These are phyloP conservation scores for Tulasnella sp. DNA, from an alignment of 768 basidiomycete genomes.

Conservation along the genomic window DNA sequence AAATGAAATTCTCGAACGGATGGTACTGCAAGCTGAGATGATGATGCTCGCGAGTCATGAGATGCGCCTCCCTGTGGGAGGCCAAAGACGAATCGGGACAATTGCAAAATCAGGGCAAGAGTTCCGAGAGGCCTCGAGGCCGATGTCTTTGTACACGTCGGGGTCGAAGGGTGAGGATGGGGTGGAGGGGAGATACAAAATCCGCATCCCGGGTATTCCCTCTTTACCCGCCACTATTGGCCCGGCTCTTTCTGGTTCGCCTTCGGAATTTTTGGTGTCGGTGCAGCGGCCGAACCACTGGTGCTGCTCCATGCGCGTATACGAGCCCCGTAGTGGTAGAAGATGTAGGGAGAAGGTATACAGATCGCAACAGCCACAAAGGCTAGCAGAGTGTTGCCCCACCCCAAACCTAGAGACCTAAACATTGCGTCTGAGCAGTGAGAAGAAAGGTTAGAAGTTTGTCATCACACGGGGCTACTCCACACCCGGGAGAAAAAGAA, in stretches of 20 bases:
- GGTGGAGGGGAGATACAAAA: neutral
- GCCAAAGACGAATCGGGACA: neutral
- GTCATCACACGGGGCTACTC: neutral
- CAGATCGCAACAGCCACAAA: slow-evolving; percentile 56
- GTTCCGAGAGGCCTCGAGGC: slow-evolving; percentile 5
- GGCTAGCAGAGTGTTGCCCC: slow-evolving; percentile 64
- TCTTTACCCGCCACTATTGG: neutral
- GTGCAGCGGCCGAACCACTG: neutral
- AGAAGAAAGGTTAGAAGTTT: neutral
- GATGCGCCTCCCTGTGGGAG: slow-evolving; percentile 4
- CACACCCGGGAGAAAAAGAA: slow-evolving; percentile 43
- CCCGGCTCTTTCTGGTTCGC: neutral
- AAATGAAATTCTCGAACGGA: slow-evolving; percentile 12
- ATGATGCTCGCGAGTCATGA: neutral
- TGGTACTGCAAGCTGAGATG: neutral
- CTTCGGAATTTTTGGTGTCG: neutral
- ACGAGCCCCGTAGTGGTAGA: slow-evolving; percentile 27
- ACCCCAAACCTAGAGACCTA: slow-evolving; percentile 61
- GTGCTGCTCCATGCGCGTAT: slow-evolving; percentile 24
- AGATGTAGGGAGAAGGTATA: slow-evolving; percentile 43
- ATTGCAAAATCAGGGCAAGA: slow-evolving; percentile 9
- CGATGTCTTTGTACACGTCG: slow-evolving; percentile 3
- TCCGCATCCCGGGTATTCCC: neutral
- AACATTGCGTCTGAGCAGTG: slow-evolving; percentile 38
- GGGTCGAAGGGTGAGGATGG: neutral